phyloP scores from a whole-genome alignment of 2,329 filamentous ascomycete species.

The Dothidotthia symphoricarpi region DNA sequence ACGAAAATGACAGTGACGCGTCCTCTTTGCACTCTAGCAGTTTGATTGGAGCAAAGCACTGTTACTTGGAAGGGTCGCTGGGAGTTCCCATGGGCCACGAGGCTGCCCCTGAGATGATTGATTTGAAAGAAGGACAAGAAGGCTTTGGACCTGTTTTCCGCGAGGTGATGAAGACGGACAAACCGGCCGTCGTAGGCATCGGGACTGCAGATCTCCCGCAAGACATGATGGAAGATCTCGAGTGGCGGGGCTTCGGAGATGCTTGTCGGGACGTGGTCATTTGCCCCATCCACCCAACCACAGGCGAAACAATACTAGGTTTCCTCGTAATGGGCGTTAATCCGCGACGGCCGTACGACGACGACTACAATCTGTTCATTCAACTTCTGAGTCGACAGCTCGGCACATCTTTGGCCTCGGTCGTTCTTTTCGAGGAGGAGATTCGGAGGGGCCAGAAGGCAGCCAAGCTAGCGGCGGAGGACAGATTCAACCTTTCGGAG shows the following conservation, averaged over 20 bases:
- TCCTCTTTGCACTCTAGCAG: slow-evolving; percentile 71
- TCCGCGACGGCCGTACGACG: slow-evolving; percentile 73
- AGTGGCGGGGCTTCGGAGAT: slow-evolving; percentile 70
- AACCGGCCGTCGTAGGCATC: slow-evolving; percentile 66
- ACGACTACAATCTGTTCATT: slow-evolving; percentile 76
- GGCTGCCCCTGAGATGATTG: slow-evolving; percentile 61
- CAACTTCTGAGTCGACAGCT: slow-evolving; percentile 72
- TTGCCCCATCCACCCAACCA: slow-evolving; percentile 76
- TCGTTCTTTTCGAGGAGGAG: slow-evolving; percentile 80
- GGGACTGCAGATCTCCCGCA: slow-evolving; percentile 64
- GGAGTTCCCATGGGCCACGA: slow-evolving; percentile 66
- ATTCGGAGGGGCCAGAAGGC: slow-evolving; percentile 72
- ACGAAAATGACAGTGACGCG: slow-evolving; percentile 69
- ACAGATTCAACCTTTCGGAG: slow-evolving; percentile 73
- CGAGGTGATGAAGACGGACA: slow-evolving; percentile 67
- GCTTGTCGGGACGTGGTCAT: slow-evolving; percentile 69
- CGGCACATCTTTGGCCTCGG: slow-evolving; percentile 76
- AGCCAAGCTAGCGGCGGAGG: slow-evolving; percentile 70
- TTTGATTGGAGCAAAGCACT: slow-evolving; percentile 59
- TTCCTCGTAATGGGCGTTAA: slow-evolving; percentile 80
- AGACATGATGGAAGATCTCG: slow-evolving; percentile 63
- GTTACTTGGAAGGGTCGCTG: slow-evolving; percentile 69
- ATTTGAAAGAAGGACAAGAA: slow-evolving; percentile 66
- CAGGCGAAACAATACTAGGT: slow-evolving; percentile 69
- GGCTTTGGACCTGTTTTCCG: slow-evolving; percentile 76